Evolutionary conservation across 129 eudicot genomes (phyloP), one percentile per base, ranked within the genome.

Genomic region (Tanacetum coccineum): DNA sequence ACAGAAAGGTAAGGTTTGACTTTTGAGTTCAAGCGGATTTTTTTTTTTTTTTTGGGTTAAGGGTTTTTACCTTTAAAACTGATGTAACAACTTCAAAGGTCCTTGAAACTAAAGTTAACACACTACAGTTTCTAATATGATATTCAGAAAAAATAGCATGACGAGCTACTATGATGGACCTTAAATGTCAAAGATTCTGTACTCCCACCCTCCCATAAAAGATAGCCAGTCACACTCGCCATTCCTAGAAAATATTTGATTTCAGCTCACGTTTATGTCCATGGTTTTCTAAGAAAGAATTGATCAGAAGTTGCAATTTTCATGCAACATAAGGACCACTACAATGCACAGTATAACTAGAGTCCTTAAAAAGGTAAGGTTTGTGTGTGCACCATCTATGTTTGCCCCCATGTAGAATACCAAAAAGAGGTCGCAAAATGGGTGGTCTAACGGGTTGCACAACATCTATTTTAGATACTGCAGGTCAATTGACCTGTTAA

Each of bases 11-110:
- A 64, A 25, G 62, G 52, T 40, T 70, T 70, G 74, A 70, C 50
- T 15, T 59, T 70, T 30, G 22, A 47, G 68, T 48, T 60, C 75
- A 71, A 48, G 12, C 3, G 2, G 67, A 26, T 25, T 39, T n/a
- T n/a, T n/a, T n/a, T n/a, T n/a, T n/a, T n/a, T n/a, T n/a, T n/a
- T n/a, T n/a, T n/a, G n/a, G n/a, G n/a, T n/a, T n/a, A n/a, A n/a
- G n/a, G n/a, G n/a, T 46, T 30, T 47, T 70, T 11, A n/a, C 10
- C 39, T 44, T 1, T 7, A 26, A 13, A 68, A 55, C n/a, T 49
- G 20, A 8, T 22, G 28, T 17, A 3, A 62, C 44, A 6, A 19
- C 10, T 30, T 11, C 15, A 32, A 48, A 28, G 9, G 21, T 26
- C 18, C 25, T 13, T 8, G 30, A 66, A 65, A 49, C 10, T 32